These are phyloP conservation scores for Xerocomellus amylosporus DNA, from an alignment of 768 basidiomycete species.

Conservation along the genomic window DNA sequence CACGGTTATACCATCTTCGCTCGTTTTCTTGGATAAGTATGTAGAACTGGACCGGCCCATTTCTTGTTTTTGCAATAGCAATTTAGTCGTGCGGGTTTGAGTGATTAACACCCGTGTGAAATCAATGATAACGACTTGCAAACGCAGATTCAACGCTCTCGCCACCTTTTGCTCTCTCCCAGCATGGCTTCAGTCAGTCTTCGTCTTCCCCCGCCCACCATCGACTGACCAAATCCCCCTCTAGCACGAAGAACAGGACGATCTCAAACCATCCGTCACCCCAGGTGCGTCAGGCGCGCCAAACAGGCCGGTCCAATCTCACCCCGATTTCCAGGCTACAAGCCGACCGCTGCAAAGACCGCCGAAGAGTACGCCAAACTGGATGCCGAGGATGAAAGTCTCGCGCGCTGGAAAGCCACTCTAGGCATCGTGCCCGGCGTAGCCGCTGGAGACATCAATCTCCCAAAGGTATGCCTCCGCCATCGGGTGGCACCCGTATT, in stretches of 20 bases:
- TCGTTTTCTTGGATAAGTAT: slow-evolving; percentile 33
- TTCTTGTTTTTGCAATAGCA: slow-evolving; percentile 32
- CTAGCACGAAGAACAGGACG: slow-evolving; percentile 64
- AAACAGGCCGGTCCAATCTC: slow-evolving; percentile 13
- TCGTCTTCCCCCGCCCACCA: not conserved
- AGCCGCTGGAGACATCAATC: slow-evolving; percentile 35
- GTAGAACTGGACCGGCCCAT: slow-evolving; percentile 15
- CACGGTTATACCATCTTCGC: slow-evolving; percentile 26
- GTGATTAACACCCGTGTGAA: slow-evolving; percentile 54
- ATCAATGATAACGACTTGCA: slow-evolving; percentile 42
- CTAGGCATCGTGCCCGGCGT: slow-evolving; percentile 73
- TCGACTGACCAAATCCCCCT: slow-evolving; percentile 2
- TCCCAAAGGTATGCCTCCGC: slow-evolving; percentile 59
- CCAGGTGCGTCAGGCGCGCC: slow-evolving; percentile 48
- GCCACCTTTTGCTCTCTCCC: slow-evolving; percentile 15
- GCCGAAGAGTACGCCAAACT: slow-evolving; percentile 82
- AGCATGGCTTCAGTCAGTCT: slow-evolving; percentile 55
- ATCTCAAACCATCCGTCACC: slow-evolving; percentile 63
- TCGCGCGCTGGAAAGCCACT: slow-evolving; percentile 94
- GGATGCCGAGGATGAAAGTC: slow-evolving; percentile 88
- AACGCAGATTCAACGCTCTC: slow-evolving; percentile 18
- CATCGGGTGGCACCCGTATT: slow-evolving; percentile 21
- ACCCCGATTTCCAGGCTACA: slow-evolving; percentile 59
- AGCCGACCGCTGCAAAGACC: slow-evolving; percentile 62
- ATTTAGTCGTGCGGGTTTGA: slow-evolving; percentile 9